Evolutionary conservation across 2,329 filamentous ascomycete genomes (phyloP).

Genomic region (Phaeoacremonium minimum): DNA sequence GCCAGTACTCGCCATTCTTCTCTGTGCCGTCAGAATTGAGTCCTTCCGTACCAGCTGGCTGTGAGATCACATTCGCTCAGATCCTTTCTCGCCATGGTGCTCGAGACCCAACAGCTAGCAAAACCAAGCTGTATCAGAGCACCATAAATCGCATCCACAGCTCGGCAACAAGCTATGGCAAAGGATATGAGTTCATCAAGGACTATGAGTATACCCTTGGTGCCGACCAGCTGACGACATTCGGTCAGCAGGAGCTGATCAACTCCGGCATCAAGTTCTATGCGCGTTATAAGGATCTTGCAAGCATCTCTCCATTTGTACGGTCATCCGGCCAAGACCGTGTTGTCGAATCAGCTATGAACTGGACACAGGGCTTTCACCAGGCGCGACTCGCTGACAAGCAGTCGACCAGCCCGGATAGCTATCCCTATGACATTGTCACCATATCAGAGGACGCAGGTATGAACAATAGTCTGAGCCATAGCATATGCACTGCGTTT

Average conservation of each 20-base stretch:
- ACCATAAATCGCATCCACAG: slow-evolving; percentile 64
- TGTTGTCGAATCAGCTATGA: slow-evolving; percentile 56
- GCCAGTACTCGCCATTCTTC: slow-evolving; percentile 85
- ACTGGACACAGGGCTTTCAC: slow-evolving; percentile 74
- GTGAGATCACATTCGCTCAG: slow-evolving; percentile 74
- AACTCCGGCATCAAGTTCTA: slow-evolving; percentile 76
- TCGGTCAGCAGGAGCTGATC: slow-evolving; percentile 66
- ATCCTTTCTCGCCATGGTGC: slow-evolving; percentile 82
- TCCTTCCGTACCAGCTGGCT: slow-evolving; percentile 57
- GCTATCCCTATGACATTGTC: slow-evolving; percentile 52
- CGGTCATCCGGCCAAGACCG: slow-evolving; percentile 35
- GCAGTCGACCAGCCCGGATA: slow-evolving; percentile 27
- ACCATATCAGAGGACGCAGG: slow-evolving; percentile 63
- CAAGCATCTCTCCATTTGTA: slow-evolving; percentile 47
- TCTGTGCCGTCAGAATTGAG: slow-evolving; percentile 65
- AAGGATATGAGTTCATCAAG: slow-evolving; percentile 64
- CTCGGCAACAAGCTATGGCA: slow-evolving; percentile 50
- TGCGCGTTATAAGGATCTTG: slow-evolving; percentile 62
- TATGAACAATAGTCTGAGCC: slow-evolving; percentile 78
- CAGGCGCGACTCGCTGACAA: slow-evolving; percentile 34
- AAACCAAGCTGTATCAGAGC: slow-evolving; percentile 58
- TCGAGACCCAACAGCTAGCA: slow-evolving; percentile 70
- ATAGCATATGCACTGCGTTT: slow-evolving; percentile 67
- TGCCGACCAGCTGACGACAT: slow-evolving; percentile 48
- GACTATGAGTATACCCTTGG: slow-evolving; percentile 65